A percentile compares a stretch with the other conserved stretches of the same genome.
These are phyloP conservation scores for Coemansia sp. DNA, from an alignment of 192 early-diverging fungal genomes.

Conservation along the genomic window DNA sequence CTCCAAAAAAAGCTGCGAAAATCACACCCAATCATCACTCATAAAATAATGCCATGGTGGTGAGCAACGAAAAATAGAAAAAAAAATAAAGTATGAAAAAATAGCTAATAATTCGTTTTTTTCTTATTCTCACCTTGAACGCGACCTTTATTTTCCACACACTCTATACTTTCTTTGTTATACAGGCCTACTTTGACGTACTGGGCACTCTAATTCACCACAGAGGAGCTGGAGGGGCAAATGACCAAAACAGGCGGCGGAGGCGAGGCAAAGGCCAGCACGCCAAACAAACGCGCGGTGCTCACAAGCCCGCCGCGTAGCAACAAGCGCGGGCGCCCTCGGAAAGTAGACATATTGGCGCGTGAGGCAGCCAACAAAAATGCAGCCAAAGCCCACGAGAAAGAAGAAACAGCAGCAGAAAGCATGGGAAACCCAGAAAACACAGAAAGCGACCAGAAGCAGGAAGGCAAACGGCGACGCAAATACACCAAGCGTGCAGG, in stretches of 20 bases:
- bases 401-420: neutral
- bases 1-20: neutral
- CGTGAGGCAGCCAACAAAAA: neutral
- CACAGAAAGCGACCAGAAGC: neutral
- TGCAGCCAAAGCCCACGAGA: neutral
- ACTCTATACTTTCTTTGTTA: neutral
- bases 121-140: neutral
- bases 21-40: neutral
- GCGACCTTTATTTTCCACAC: neutral
- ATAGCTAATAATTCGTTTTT: neutral
- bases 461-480: slow-evolving; percentile 36
- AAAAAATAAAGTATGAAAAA: neutral
- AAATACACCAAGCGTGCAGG: slow-evolving; percentile 13
- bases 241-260: slow-evolving; percentile 7
- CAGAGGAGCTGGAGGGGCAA: neutral
- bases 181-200: slow-evolving; percentile 1
- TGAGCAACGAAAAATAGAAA: neutral
- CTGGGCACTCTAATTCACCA: neutral
- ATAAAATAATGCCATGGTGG: neutral
- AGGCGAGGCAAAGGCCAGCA: neutral
- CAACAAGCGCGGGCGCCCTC: slow-evolving; percentile 18
- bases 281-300: neutral
- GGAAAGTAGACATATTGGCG: neutral
- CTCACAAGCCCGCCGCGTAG: neutral
- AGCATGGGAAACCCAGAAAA: neutral